phyloP scores from a whole-genome alignment of 2,329 filamentous ascomycete species.

The Fusarium sp. region DNA sequence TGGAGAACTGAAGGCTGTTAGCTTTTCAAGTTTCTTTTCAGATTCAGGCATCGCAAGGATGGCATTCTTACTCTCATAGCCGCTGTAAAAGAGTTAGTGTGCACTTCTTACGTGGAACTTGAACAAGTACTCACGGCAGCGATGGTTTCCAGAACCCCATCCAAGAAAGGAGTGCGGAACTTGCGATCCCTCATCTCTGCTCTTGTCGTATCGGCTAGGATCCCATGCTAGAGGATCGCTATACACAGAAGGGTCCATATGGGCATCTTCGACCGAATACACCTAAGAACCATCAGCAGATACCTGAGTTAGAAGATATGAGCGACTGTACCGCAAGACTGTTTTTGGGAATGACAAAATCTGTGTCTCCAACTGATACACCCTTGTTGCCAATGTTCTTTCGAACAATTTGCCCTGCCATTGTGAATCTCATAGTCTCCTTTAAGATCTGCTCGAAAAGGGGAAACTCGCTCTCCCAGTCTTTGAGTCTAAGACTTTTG shows the following conservation, averaged over 20 bases:
- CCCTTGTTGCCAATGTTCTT: slow-evolving; percentile 8
- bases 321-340: background rate
- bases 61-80: background rate
- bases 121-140: slow-evolving; percentile 6
- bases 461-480: slow-evolving; percentile 13
- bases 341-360: background rate
- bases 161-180: slow-evolving; percentile 2
- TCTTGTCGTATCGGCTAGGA: slow-evolving; percentile 3
- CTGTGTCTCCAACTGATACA: background rate
- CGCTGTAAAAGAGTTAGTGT: background rate
- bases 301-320: too few species aligned
- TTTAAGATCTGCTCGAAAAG: background rate
- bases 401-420: slow-evolving; percentile 7
- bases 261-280: background rate
- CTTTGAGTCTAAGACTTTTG: background rate
- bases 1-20: slow-evolving; percentile 3
- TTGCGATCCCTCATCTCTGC: background rate
- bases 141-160: slow-evolving; percentile 14
- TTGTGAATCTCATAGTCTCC: slow-evolving; percentile 9
- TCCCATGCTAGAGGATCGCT: slow-evolving; percentile 1
- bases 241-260: slow-evolving; percentile 6
- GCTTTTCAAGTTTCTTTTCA: background rate
- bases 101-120: background rate
- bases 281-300: background rate
- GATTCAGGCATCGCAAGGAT: too few species aligned